Evolutionary conservation across 345 rosid species (phyloP).

Genomic region (Psidium friedrichsthalianum): DNA sequence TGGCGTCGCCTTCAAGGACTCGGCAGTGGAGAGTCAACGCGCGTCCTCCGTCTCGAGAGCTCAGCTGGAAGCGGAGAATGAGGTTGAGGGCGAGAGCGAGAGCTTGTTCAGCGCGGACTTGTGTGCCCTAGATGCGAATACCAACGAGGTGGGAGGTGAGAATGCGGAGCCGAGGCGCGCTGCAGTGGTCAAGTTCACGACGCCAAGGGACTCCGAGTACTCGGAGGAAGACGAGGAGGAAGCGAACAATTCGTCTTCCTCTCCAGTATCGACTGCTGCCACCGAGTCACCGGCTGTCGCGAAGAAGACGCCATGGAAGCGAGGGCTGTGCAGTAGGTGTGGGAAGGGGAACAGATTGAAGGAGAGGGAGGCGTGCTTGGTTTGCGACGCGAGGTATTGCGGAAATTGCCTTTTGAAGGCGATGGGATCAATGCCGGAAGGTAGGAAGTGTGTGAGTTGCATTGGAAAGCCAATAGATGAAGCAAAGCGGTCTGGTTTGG

Average conservation of each 20-base stretch:
- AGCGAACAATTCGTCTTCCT: constrained; percentile 7
- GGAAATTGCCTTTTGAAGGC: constrained; percentile 52
- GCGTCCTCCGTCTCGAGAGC: constrained; percentile 4
- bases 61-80: neutral
- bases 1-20: neutral
- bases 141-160: neutral
- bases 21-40: constrained; percentile 6
- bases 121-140: neutral
- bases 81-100: neutral
- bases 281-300: neutral
- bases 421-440: constrained; percentile 78
- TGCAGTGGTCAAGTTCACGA: constrained; percentile 21
- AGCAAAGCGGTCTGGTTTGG: constrained; percentile 24
- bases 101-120: constrained; percentile 3
- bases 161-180: constrained; percentile 4
- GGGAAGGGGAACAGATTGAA: constrained; percentile 28
- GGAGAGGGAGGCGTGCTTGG: constrained; percentile 45
- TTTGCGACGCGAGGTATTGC: constrained; percentile 48
- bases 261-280: neutral
- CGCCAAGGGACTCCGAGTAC: constrained; percentile 21
- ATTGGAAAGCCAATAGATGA: constrained; percentile 50
- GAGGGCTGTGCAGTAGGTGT: constrained; percentile 40
- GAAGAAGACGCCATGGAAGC: constrained; percentile 4
- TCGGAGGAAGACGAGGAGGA: constrained; percentile 9
- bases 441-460: constrained; percentile 56